Conservation (phyloP, 108 stramenopile species). For the Conticribra weissflogii region DNA sequence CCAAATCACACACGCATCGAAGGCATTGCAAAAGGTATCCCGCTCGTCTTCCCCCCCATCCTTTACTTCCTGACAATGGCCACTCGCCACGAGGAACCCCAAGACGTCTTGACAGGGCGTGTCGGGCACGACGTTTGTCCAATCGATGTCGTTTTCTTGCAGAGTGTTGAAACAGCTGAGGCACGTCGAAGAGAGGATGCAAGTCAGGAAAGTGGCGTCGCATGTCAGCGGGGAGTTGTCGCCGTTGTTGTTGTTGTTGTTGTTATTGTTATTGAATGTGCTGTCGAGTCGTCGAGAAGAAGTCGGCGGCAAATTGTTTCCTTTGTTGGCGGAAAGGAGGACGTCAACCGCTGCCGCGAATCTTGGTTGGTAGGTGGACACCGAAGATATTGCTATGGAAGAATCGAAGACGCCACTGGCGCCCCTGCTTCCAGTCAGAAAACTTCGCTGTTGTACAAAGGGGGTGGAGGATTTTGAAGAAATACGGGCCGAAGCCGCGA, state of each 20-base stretch:
- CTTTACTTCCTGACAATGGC: conserved; percentile 55
- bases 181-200: conserved; percentile 64
- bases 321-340: not conserved
- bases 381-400: no score
- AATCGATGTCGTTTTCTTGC: conserved; percentile 68
- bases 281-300: no score
- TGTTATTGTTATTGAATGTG: not conserved
- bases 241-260: not conserved
- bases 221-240: conserved; percentile 37
- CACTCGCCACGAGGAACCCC: conserved; percentile 30
- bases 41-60: conserved; percentile 40
- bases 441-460: conserved; percentile 6
- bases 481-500: conserved; percentile 19
- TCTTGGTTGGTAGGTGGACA: no score
- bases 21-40: conserved; percentile 72
- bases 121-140: conserved; percentile 76
- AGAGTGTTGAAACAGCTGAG: conserved; percentile 71
- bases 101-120: conserved; percentile 74
- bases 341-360: no score
- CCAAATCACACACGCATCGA: conserved; percentile 80
- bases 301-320: not conserved
- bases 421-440: no score
- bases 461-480: conserved; percentile 6
- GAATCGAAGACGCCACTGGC: no score
- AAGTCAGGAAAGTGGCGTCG: conserved; percentile 71